A percentile compares a stretch with the other conserved stretches of the same genome.
Evolutionary conservation across 768 basidiomycete genomes (phyloP).

Genomic region (Leucosporidium yakuticum): DNA sequence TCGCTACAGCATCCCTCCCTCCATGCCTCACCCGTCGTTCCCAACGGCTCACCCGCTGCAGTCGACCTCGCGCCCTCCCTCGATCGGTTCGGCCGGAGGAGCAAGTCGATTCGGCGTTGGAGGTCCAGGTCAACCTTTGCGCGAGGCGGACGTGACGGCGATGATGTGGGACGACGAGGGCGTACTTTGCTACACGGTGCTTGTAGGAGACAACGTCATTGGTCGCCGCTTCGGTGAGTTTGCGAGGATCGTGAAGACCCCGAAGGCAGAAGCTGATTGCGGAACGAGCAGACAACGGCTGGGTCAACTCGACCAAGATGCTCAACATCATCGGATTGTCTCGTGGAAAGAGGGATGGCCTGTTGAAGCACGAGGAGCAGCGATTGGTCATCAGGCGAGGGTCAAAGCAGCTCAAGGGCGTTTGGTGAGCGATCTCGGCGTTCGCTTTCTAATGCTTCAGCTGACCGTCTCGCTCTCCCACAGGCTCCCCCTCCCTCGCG

Average conservation of each 20-base stretch:
- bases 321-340: constrained; percentile 21
- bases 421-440: constrained; percentile 14
- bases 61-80: too few species aligned
- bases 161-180: constrained; percentile 2
- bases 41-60: too few species aligned
- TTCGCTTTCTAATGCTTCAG: too few species aligned
- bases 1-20: too few species aligned
- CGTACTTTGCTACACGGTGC: neutral
- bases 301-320: constrained; percentile 31
- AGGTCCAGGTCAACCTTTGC: neutral
- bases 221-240: neutral
- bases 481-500: constrained; percentile 17
- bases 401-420: constrained; percentile 21
- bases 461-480: neutral
- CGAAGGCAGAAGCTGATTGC: neutral
- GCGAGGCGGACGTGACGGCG: neutral
- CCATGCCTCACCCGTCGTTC: too few species aligned
- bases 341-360: constrained; percentile 23
- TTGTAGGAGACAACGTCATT: constrained; percentile 14
- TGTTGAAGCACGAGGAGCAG: constrained; percentile 20
- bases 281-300: constrained; percentile 16
- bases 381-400: constrained; percentile 14
- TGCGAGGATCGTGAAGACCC: neutral
- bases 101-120: neutral
- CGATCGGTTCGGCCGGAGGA: too few species aligned